Base-by-base conservation (phyloP, 2,329 filamentous ascomycete species). In the Cryoendolithus antarcticus region DNA sequence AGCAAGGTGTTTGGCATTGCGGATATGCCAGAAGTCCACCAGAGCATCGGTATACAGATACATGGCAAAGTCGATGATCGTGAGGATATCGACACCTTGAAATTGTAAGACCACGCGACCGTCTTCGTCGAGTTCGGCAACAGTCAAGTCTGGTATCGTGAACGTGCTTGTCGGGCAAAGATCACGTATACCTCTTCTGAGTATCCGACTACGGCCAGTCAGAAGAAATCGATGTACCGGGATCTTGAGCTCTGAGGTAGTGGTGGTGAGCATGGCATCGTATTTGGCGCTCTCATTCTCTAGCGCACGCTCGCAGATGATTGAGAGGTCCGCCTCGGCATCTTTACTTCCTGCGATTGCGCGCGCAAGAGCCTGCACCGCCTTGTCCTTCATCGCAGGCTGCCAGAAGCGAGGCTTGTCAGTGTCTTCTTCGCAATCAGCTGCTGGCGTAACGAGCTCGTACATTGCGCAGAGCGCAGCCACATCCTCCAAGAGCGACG, bases 201-300 rank as follows among this genome's bases (percentile, higher is more conserved):
- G 57, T 1, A 82, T 61, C 4, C 74, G 62, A 53, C 86, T 94
- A 48, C 91, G 74, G 9, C 75, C 82, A 10, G 77, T 69, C 6
- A 96, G 60, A 4, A 95, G 66, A 65, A 89, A 94, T 28, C 80
- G 75, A 53, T 98, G 89, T 7, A 85, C 71, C 0, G 91, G 89
- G 33, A 98, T 76, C 34, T 66, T 69, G 15, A 88, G 60, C 4
- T 84, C 74, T 0, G 82, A 86, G 1, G 67, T 60, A 0, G 73
- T 75, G 1, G 79, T 80, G 3, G 56, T 54, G 9, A 71, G 39
- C 9, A 63, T 46, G 32, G 66, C 59, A 43, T 70, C 62, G 41
- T 64, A 69, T 3, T 54, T 61, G n/a, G 48, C 51, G 8, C 65
- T 63, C 13, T 45, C 40, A n/a, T 52, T 53, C 3, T 79, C 53